These are phyloP conservation scores for Pseudopithomyces maydicus DNA, from an alignment of 2,329 filamentous ascomycete species.

Conservation along the genomic window DNA sequence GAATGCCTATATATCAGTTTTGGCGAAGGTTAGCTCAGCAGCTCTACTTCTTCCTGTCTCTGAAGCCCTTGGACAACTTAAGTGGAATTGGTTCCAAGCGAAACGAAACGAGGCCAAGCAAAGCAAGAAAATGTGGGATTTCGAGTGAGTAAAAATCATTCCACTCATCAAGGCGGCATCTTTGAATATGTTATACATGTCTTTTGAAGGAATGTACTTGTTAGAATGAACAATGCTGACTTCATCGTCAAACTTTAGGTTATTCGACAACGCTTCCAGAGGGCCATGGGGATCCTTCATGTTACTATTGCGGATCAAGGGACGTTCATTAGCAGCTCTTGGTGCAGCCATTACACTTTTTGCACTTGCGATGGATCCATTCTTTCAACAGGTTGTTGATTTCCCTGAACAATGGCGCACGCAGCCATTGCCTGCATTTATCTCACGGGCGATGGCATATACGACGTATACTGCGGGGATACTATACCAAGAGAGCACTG, in stretches of 20 bases:
- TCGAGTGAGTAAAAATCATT: constrained; percentile 19
- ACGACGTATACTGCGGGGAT: not conserved
- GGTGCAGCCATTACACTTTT: constrained; percentile 21
- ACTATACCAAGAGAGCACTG: not conserved
- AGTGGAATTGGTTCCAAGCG: constrained; percentile 29
- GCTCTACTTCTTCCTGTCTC: constrained; percentile 27
- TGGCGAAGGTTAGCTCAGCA: constrained; percentile 25
- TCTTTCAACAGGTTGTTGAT: constrained; percentile 24
- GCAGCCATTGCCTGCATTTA: constrained; percentile 7
- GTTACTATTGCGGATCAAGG: constrained; percentile 14
- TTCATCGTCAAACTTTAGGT: not conserved
- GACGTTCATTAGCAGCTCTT: constrained; percentile 14
- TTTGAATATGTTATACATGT: too few species aligned
- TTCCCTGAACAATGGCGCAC: constrained; percentile 10
- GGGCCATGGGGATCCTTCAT: constrained; percentile 19
- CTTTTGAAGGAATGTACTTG: too few species aligned
- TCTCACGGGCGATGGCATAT: constrained; percentile 10
- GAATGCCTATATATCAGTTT: constrained; percentile 14
- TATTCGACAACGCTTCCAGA: constrained; percentile 13
- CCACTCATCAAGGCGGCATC: not conserved
- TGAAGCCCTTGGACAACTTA: constrained; percentile 33
- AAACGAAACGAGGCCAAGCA: constrained; percentile 6
- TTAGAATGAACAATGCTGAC: too few species aligned
- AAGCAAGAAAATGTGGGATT: constrained; percentile 30
- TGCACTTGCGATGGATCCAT: constrained; percentile 21